Evolutionary conservation across 2,329 filamentous ascomycete genomes (phyloP).

Genomic region (Ophiostoma perfectum): DNA sequence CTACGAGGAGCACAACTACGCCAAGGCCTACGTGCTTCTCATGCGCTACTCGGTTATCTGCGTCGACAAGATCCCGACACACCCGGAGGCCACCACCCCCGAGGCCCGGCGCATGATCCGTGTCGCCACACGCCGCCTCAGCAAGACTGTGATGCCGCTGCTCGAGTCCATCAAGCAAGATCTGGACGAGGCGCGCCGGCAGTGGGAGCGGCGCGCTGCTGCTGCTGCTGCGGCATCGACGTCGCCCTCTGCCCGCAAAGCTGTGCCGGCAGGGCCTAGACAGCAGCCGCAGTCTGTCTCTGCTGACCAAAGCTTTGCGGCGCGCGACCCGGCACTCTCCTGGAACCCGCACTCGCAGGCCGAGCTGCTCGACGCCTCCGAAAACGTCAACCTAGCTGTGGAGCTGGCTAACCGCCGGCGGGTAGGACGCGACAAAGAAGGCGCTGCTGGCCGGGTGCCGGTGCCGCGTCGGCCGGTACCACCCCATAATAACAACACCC

Average conservation of each 20-base stretch:
- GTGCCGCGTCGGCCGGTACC: neutral
- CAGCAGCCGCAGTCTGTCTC: neutral
- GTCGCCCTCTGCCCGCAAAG: neutral
- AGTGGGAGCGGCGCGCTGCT: constrained; percentile 44
- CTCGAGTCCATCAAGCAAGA: constrained; percentile 76
- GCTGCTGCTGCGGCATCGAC: constrained; percentile 35
- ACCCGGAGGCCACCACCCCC: constrained; percentile 67
- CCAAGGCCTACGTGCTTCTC: constrained; percentile 85
- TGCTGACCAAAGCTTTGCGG: constrained; percentile 42
- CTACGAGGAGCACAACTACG: constrained; percentile 75
- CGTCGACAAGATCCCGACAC: constrained; percentile 64
- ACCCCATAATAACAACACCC: neutral
- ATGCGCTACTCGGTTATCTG: constrained; percentile 85
- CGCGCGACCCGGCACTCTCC: constrained; percentile 56
- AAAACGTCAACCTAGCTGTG: constrained; percentile 71
- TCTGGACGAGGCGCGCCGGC: constrained; percentile 65
- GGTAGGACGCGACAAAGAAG: constrained; percentile 38
- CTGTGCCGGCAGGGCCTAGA: neutral
- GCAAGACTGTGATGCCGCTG: constrained; percentile 55
- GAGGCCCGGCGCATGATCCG: constrained; percentile 60
- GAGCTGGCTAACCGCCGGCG: constrained; percentile 70
- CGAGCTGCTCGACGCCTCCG: constrained; percentile 61
- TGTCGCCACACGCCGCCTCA: constrained; percentile 44
- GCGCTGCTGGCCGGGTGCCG: neutral
- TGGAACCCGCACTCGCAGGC: constrained; percentile 38